Conservation (phyloP, 805 yeast species). For the Kodamaea hsintzibuensis region DNA sequence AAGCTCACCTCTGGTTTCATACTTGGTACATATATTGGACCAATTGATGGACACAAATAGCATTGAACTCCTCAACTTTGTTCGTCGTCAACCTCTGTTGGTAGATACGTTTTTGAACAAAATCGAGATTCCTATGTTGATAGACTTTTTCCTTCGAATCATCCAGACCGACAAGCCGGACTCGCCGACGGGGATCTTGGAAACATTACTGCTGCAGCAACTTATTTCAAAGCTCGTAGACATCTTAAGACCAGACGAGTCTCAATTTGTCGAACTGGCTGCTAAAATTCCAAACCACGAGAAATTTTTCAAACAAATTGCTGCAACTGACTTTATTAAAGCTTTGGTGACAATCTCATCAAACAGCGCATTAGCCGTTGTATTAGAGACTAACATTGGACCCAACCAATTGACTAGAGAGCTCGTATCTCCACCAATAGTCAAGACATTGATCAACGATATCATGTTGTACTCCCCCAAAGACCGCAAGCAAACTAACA, state of each 20-base stretch:
- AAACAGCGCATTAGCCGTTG: slow-evolving; percentile 66
- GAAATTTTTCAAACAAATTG: slow-evolving; percentile 65
- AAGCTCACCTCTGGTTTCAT: slow-evolving; percentile 40
- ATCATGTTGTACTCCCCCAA: slow-evolving; percentile 53
- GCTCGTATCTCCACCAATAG: slow-evolving; percentile 72
- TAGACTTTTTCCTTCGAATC: slow-evolving; percentile 88
- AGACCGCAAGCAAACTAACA: slow-evolving; percentile 44
- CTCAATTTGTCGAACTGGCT: slow-evolving; percentile 44
- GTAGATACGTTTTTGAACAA: slow-evolving; percentile 82
- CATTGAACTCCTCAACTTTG: slow-evolving; percentile 67
- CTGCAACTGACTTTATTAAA: slow-evolving; percentile 93
- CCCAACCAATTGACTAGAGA: slow-evolving; percentile 94
- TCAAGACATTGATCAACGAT: slow-evolving; percentile 65
- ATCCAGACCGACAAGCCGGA: slow-evolving; percentile 93
- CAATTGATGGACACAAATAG: slow-evolving; percentile 69
- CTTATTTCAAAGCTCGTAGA: slow-evolving; percentile 73
- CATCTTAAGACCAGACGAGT: slow-evolving; percentile 64
- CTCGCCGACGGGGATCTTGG: slow-evolving; percentile 82
- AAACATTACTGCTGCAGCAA: slow-evolving; percentile 67
- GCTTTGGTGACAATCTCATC: slow-evolving; percentile 94
- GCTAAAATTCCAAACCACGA: slow-evolving; percentile 28
- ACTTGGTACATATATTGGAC: slow-evolving; percentile 67
- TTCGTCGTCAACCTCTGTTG: slow-evolving; percentile 64
- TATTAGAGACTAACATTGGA: slow-evolving; percentile 89
- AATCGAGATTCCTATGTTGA: slow-evolving; percentile 88